Evolutionary conservation across 108 stramenopile genomes (phyloP).

Genomic region (Pseudonitzschia multiseries): DNA sequence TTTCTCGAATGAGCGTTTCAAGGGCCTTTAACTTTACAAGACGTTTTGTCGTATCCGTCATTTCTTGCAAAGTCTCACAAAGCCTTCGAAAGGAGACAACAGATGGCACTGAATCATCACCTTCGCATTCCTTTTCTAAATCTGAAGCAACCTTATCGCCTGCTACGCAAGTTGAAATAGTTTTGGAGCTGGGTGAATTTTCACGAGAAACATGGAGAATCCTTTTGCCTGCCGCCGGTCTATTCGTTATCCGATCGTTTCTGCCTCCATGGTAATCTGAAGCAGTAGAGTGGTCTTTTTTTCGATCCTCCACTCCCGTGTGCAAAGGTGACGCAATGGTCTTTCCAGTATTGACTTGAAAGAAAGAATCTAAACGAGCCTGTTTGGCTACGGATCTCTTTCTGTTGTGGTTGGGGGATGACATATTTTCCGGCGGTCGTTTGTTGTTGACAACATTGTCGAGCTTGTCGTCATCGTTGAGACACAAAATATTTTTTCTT

Average conservation of each 20-base stretch:
- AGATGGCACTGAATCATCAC: background rate
- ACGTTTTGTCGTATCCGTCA: slow-evolving; percentile 46
- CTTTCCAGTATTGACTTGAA: background rate
- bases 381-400: slow-evolving; percentile 1
- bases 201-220: no score
- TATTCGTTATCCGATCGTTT: no score
- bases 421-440: background rate
- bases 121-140: background rate
- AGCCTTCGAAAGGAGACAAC: slow-evolving; percentile 26
- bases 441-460: background rate
- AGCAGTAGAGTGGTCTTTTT: no score
- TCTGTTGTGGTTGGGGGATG: background rate
- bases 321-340: background rate
- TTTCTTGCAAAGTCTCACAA: slow-evolving; percentile 33
- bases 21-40: slow-evolving; percentile 34
- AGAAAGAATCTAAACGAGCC: slow-evolving; percentile 9
- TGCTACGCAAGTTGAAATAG: background rate
- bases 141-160: background rate
- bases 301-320: background rate
- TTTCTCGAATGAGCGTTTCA: slow-evolving; percentile 22
- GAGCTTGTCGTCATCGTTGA: background rate
- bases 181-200: background rate
- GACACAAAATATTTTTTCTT: background rate
- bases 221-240: no score
- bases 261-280: no score